These are phyloP conservation scores for Beta macrorhiza DNA, from an alignment of 179 eudicot genomes.

Conservation along the genomic window DNA sequence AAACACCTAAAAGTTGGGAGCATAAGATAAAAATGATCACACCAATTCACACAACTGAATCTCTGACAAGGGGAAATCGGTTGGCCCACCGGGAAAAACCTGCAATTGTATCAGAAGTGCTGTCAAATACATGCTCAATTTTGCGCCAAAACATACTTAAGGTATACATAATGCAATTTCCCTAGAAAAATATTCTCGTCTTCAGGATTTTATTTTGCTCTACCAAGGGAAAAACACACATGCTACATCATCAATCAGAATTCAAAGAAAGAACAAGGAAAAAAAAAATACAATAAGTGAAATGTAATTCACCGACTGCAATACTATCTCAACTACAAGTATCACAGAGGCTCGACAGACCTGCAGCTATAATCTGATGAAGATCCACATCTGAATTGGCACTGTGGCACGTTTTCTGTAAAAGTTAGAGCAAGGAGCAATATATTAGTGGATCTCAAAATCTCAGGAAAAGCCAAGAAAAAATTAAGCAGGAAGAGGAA, in stretches of 20 bases:
- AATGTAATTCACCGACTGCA: background rate
- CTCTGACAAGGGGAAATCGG: conserved; percentile 56
- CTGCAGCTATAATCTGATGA: conserved; percentile 61
- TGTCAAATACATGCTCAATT: background rate
- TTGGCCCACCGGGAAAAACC: conserved; percentile 79
- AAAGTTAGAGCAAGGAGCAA: conserved; percentile 4
- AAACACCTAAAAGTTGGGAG: background rate
- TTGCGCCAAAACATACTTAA: background rate
- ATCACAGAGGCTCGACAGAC: conserved; percentile 29
- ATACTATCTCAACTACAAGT: background rate
- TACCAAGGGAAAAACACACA: background rate
- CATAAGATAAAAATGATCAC: background rate
- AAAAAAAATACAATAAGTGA: background rate
- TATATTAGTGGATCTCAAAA: background rate
- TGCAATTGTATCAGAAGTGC: conserved; percentile 26
- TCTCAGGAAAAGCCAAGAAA: background rate
- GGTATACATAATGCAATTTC: background rate
- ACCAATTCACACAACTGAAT: conserved; percentile 39
- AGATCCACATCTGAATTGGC: conserved; percentile 67
- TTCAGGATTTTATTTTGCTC: background rate
- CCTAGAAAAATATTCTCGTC: background rate
- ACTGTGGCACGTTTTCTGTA: conserved; percentile 45
- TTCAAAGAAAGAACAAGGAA: background rate
- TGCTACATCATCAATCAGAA: background rate
- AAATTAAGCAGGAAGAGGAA: background rate